These are phyloP conservation scores for Noccaea bulbosa DNA, from an alignment of 345 rosid genomes.

Conservation along the genomic window DNA sequence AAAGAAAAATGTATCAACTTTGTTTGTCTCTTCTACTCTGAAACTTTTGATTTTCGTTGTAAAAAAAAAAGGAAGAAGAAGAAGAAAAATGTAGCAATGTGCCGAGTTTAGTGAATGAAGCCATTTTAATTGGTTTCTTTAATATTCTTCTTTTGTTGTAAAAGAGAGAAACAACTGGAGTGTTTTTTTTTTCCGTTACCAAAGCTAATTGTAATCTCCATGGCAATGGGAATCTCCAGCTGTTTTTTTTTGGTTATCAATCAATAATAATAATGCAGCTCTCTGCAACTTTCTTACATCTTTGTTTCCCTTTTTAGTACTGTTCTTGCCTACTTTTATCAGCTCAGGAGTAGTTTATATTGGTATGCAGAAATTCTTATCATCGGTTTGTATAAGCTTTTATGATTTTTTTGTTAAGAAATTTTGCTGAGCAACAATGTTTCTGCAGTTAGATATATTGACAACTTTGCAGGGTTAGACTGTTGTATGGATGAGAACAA, in stretches of 20 bases:
- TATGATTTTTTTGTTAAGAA: conserved; percentile 5
- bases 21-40: conserved; percentile 7
- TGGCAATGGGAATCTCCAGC: conserved; percentile 42
- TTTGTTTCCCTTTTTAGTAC: conserved; percentile 27
- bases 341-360: too few species aligned
- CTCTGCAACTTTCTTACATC: conserved; percentile 24
- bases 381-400: too few species aligned
- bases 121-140: conserved; percentile 40
- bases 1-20: conserved; percentile 34
- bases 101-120: conserved; percentile 36
- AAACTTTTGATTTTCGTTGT: conserved; percentile 30
- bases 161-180: conserved; percentile 37
- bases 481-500: neutral
- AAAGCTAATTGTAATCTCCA: conserved; percentile 44
- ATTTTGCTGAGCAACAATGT: neutral
- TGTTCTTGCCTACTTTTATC: conserved; percentile 23
- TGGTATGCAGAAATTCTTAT: too few species aligned
- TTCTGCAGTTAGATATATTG: conserved; percentile 23
- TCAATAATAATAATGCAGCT: conserved; percentile 33
- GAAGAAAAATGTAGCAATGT: conserved; percentile 37
- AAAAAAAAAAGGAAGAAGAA: conserved; percentile 41
- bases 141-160: conserved; percentile 32
- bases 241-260: conserved; percentile 25
- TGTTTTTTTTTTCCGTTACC: conserved; percentile 35
- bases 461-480: conserved; percentile 28